Evolutionary conservation across 2,329 filamentous ascomycete genomes (phyloP).

Genomic region (Coniochaeta sp.): DNA sequence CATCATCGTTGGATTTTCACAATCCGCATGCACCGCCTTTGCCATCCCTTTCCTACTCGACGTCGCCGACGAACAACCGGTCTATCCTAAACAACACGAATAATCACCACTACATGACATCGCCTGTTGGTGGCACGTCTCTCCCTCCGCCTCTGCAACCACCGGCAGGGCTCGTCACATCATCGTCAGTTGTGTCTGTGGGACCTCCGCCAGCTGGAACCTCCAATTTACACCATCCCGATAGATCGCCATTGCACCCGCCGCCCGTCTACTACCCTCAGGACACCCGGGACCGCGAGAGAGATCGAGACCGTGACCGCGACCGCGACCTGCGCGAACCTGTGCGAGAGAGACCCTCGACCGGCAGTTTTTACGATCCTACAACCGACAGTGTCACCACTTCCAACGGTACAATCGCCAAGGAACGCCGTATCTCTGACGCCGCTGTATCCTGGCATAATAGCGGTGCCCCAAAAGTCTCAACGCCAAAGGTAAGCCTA

Average conservation of each 20-base stretch:
- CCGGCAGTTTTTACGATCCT: slow-evolving; percentile 47
- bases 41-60: slow-evolving; percentile 20
- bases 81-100: slow-evolving; percentile 24
- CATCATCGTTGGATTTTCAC: slow-evolving; percentile 19
- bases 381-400: slow-evolving; percentile 38
- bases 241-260: slow-evolving; percentile 34
- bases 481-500: slow-evolving; percentile 40
- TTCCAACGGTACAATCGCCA: slow-evolving; percentile 32
- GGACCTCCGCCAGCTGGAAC: background rate
- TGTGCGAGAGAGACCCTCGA: slow-evolving; percentile 29
- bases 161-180: slow-evolving; percentile 3
- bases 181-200: slow-evolving; percentile 6
- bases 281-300: slow-evolving; percentile 19
- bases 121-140: slow-evolving; percentile 20
- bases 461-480: slow-evolving; percentile 27
- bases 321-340: slow-evolving; percentile 16
- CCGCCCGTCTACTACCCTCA: slow-evolving; percentile 34
- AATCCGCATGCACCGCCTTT: slow-evolving; percentile 13
- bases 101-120: slow-evolving; percentile 31
- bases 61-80: slow-evolving; percentile 21
- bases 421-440: slow-evolving; percentile 39
- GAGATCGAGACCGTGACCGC: slow-evolving; percentile 3
- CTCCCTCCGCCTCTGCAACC: slow-evolving; percentile 13
- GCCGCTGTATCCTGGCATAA: slow-evolving; percentile 34
- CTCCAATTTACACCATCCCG: slow-evolving; percentile 19